Evolutionary conservation across 2,329 filamentous ascomycete species (phyloP), one percentile per base, ranked within the genome.

Genomic region (Orbilia ellipsospora): DNA sequence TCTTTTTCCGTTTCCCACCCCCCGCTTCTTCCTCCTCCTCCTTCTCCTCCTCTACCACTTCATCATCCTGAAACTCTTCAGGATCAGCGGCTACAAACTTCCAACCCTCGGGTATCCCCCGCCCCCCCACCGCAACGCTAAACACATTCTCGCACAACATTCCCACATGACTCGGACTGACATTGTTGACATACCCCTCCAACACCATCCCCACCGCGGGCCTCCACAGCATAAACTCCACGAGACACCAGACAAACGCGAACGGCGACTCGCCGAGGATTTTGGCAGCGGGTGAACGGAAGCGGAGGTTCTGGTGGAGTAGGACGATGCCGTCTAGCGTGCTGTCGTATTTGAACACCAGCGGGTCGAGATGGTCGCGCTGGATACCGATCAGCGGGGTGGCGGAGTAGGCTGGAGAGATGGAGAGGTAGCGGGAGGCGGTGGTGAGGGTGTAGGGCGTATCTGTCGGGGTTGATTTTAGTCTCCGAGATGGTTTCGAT

Each of bases 81-180:
- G 31, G 31, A 62, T 83, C 81, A 7, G 88, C 86, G 10, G 89
- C 88, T 15, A 92, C 86, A 90, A 93, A 98, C 76, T 85, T 88
- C 95, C 94, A 99, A 23, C 87, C 87, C 13, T 84, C 82, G 0
- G 95, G 95, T 15, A 99, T 85, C 18, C 73, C 73, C 31, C 31
- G 5, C 54, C 94, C 40, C 4, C 54, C 64, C 73, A 99, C 92
- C 51, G 90, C 92, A 0, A 94, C 92, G 79, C 95, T 96, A 86
- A 98, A 98, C 78, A 93, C 88, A 82, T 94, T 94, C 83, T 93
- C 94, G 82, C 93, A 95, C 10, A 96, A 89, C 1, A 97, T 87
- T 18, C 94, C 94, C 5, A 99, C 86, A 80, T 97, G 93, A 5
- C 92, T 93, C 79, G 95, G 92, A 56, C 91, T 94, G 81, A 96